phyloP scores from a whole-genome alignment of 2,329 filamentous ascomycete species.

The Claviceps pusilla region DNA sequence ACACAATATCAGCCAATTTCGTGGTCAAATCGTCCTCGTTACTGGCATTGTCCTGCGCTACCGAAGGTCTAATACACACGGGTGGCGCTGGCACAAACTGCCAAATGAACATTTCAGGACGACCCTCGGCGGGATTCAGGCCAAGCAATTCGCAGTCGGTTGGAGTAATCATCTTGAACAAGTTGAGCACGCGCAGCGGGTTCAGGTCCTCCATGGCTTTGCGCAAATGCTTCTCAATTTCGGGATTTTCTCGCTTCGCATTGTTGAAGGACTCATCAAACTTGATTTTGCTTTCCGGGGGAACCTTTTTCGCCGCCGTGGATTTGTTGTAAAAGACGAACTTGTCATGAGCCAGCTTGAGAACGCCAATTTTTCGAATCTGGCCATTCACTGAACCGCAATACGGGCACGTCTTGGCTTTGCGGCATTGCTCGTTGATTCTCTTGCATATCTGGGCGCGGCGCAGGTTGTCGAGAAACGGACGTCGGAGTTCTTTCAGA shows the following conservation, averaged over 20 bases:
- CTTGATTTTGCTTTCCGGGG: slow-evolving; percentile 64
- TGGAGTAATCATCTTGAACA: slow-evolving; percentile 77
- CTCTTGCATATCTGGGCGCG: slow-evolving; percentile 73
- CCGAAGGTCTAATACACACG: slow-evolving; percentile 84
- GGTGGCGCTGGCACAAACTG: slow-evolving; percentile 89
- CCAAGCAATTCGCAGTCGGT: slow-evolving; percentile 84
- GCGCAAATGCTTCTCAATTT: slow-evolving; percentile 79
- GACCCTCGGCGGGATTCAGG: slow-evolving; percentile 69
- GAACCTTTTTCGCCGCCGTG: slow-evolving; percentile 67
- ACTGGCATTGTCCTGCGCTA: slow-evolving; percentile 81
- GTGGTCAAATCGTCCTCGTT: slow-evolving; percentile 95
- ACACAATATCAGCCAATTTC: slow-evolving; percentile 91
- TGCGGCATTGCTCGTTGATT: slow-evolving; percentile 80
- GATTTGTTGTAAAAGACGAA: slow-evolving; percentile 81
- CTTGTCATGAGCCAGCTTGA: slow-evolving; percentile 90
- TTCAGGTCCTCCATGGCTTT: slow-evolving; percentile 93
- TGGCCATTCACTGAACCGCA: slow-evolving; percentile 77
- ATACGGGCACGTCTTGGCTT: slow-evolving; percentile 69
- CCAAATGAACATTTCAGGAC: slow-evolving; percentile 96
- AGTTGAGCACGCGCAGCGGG: slow-evolving; percentile 70
- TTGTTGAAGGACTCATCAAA: slow-evolving; percentile 78
- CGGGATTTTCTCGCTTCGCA: slow-evolving; percentile 61
- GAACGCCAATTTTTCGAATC: slow-evolving; percentile 79
- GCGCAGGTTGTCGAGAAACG: slow-evolving; percentile 73
- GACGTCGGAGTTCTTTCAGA: slow-evolving; percentile 65